These are phyloP conservation scores for Casaregolazyma lundiana DNA, from an alignment of 1,139 yeast species.

Conservation along the genomic window DNA sequence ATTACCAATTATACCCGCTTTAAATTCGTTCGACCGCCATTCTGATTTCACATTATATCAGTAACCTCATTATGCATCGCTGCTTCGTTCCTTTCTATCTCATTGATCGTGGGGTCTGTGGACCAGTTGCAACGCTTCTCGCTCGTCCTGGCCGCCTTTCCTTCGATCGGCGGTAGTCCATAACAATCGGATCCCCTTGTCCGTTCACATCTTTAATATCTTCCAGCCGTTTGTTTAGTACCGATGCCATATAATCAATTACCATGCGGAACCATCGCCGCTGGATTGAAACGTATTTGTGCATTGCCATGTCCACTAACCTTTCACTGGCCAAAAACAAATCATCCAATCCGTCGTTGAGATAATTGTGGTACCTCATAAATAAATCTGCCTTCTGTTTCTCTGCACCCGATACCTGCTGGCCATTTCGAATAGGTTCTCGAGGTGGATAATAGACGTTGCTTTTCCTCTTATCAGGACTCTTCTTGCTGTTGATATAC, in stretches of 20 bases:
- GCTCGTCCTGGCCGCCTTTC: too few relatives aligned
- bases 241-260: constrained; percentile 26
- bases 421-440: constrained; percentile 9
- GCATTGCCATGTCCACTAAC: constrained; percentile 22
- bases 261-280: constrained; percentile 27
- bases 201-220: constrained; percentile 18
- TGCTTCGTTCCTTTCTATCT: background rate
- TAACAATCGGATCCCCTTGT: constrained; percentile 23
- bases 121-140: too few relatives aligned
- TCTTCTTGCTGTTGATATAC: constrained; percentile 21
- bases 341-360: constrained; percentile 29
- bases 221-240: constrained; percentile 19
- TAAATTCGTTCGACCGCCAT: too few relatives aligned
- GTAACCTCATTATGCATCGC: background rate
- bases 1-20: too few relatives aligned
- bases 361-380: constrained; percentile 24
- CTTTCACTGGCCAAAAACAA: constrained; percentile 24
- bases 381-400: constrained; percentile 23
- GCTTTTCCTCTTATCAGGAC: constrained; percentile 1
- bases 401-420: constrained; percentile 14
- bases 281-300: constrained; percentile 25
- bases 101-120: background rate
- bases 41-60: too few relatives aligned
- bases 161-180: constrained; percentile 14
- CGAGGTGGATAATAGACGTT: constrained; percentile 3